Evolutionary conservation across 257 asterid genomes (phyloP), one percentile per base, ranked within the genome.

Genomic region (Lithospermum erythrorhizon): DNA sequence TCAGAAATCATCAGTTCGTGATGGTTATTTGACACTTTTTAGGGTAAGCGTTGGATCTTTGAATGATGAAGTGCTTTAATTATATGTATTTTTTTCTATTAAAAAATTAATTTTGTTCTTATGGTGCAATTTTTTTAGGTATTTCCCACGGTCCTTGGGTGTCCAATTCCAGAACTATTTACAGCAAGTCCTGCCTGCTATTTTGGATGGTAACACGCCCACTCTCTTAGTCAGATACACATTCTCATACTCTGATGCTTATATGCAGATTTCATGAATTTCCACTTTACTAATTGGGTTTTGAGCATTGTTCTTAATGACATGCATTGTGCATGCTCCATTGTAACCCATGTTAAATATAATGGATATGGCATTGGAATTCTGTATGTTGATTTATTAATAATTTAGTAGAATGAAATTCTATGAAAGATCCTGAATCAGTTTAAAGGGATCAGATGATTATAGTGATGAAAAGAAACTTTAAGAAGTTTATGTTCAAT

Each of bases 101-200:
- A 25, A 18, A 72, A 6, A 53, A 21, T 53, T 13, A 53, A 17
- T 58, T 24, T 61, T 5, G 13, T 9, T 5, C 41, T 21, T 62
- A 57, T 67, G 57, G 61, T 68, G 65, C 54, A 37, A 16, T 78
- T 61, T 73, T 76, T 61, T 37, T 83, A 75, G 89, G 98, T 93
- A 84, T 79, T 77, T 89, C 71, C 98, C 98, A 59, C 84, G 98
- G 75, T 86, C 98, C 37, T 76, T 93, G 68, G 97, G 97, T 51
- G 82, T 81, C 59, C 95, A 84, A 84, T 93, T 93, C 83, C 98
- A 93, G 85, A 86, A 93, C 79, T 93, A 93, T 70, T 73, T 93
- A 82, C 98, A 89, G 68, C 98, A 79, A 74, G 94, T 89, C 76
- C 82, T 93, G 57, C 98, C 98, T 21, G 90, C 97, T 70, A 93